Evolutionary conservation across 2,329 filamentous ascomycete species (phyloP).

Genomic region (Colletotrichum sp.): DNA sequence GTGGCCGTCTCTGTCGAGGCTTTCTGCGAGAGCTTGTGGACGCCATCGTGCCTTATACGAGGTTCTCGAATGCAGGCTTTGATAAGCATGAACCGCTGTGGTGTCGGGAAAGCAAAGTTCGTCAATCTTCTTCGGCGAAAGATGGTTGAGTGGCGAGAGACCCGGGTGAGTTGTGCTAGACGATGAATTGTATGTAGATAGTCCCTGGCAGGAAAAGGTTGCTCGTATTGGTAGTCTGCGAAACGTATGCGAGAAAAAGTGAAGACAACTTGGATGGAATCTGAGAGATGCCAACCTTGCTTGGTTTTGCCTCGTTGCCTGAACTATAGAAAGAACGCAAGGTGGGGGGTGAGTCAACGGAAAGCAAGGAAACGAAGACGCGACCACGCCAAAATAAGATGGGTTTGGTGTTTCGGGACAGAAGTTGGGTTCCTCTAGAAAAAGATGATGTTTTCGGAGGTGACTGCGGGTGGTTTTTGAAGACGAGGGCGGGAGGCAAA

Average conservation of each 20-base stretch:
- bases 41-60: not conserved
- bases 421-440: not conserved
- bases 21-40: conserved; percentile 1
- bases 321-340: not conserved
- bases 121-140: not conserved
- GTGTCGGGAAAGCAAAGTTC: not conserved
- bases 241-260: not conserved
- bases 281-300: not conserved
- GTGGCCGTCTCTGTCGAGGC: not conserved
- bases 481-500: not conserved
- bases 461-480: not conserved
- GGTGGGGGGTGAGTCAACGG: not conserved
- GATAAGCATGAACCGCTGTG: not conserved
- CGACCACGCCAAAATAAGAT: not conserved
- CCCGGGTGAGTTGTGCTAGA: not conserved
- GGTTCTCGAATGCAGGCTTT: not conserved
- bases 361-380: not conserved
- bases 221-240: not conserved
- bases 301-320: not conserved
- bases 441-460: not conserved
- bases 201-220: not conserved
- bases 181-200: not conserved
- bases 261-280: not conserved
- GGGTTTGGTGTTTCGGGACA: not conserved
- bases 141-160: not conserved